Conservation (phyloP, 306 rosid species). For the Trifolium dubium region DNA sequence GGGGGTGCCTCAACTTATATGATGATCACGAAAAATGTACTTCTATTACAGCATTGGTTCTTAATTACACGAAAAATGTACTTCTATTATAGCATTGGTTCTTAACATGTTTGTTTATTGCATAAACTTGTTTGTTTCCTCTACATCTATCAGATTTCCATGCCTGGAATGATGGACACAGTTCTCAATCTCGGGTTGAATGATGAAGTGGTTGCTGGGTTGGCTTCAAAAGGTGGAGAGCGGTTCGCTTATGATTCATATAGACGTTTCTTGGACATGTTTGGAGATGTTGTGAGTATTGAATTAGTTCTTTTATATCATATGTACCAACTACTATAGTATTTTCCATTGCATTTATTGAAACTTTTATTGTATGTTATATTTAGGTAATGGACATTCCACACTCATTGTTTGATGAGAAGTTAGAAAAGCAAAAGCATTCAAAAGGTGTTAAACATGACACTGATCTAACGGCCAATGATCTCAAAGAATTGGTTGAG, state of each 20-base stretch:
- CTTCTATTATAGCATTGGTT: too few relatives aligned
- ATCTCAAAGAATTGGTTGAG: constrained; percentile 84
- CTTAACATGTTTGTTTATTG: constrained; percentile 4
- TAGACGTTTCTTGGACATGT: constrained; percentile 95
- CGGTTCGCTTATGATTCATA: constrained; percentile 94
- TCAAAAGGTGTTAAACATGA: constrained; percentile 68
- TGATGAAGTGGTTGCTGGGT: constrained; percentile 86
- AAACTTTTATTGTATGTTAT: constrained; percentile 32
- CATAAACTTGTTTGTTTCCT: constrained; percentile 28
- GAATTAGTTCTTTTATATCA: constrained; percentile 28
- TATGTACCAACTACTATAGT: neutral
- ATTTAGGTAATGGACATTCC: constrained; percentile 84
- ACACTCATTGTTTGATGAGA: constrained; percentile 85
- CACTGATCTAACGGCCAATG: constrained; percentile 67
- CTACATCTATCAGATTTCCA: constrained; percentile 68
- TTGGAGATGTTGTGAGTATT: constrained; percentile 87
- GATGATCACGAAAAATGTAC: too few relatives aligned
- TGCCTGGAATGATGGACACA: constrained; percentile 99
- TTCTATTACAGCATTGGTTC: too few relatives aligned
- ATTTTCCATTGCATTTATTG: constrained; percentile 15
- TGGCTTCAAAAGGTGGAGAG: constrained; percentile 91
- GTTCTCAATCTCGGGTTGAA: constrained; percentile 97
- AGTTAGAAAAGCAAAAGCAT: constrained; percentile 67
- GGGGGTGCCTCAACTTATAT: too few relatives aligned
- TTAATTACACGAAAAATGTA: too few relatives aligned